These are phyloP conservation scores for Lunularia cruciata DNA, from an alignment of 225 moss, liverwort and hornwort genomes.

Conservation along the genomic window DNA sequence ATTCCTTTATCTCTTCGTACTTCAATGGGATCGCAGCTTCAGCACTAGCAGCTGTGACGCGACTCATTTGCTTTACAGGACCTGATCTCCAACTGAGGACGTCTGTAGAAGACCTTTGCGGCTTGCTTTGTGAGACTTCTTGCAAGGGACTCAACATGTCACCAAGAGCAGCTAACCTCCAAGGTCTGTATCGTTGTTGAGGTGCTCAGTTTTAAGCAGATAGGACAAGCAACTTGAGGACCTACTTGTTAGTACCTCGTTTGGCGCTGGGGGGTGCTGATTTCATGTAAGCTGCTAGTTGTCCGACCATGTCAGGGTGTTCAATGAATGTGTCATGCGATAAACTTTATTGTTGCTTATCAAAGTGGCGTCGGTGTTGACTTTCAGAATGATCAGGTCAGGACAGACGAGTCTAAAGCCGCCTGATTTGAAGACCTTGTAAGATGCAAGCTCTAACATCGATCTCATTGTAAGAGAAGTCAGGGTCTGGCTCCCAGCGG, in stretches of 20 bases:
- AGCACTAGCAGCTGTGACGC: background rate
- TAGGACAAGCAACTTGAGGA: no score
- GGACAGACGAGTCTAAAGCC: background rate
- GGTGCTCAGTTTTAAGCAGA: no score
- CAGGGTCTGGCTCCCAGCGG: conserved; percentile 8
- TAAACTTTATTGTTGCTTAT: no score
- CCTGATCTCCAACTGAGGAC: background rate
- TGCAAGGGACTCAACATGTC: background rate
- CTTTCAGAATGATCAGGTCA: background rate
- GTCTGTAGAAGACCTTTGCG: no score
- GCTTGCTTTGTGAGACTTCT: background rate
- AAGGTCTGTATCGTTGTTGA: background rate
- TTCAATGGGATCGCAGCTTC: background rate
- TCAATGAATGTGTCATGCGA: no score
- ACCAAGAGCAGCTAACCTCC: background rate
- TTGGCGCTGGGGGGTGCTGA: no score
- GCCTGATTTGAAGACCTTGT: conserved; percentile 4
- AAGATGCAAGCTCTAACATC: background rate
- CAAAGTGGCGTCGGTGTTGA: background rate
- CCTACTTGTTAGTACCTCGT: no score
- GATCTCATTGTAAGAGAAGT: background rate
- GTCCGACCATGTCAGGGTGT: no score
- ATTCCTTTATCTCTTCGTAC: background rate
- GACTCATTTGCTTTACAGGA: no score
- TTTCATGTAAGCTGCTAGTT: no score